Evolutionary conservation across 2,329 filamentous ascomycete genomes (phyloP).

Genomic region (Colletotrichum scovillei): DNA sequence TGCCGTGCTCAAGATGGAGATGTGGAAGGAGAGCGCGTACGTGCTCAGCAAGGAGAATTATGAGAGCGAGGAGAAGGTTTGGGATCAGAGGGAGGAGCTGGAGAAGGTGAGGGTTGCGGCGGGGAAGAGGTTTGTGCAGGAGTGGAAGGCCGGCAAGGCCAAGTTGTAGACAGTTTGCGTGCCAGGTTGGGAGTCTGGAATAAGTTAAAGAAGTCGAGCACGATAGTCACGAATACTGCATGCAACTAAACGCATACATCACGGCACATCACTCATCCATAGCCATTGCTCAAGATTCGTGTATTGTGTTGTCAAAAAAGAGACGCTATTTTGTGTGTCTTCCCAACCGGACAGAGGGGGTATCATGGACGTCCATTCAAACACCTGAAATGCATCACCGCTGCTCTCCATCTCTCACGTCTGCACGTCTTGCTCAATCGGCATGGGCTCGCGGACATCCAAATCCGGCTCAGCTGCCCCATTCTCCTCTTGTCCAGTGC

Average conservation of each 20-base stretch:
- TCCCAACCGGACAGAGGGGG: constrained; percentile 36
- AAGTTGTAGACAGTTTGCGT: too few species aligned
- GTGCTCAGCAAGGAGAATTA: constrained; percentile 65
- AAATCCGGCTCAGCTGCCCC: neutral
- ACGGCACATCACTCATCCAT: neutral
- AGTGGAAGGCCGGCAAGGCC: constrained; percentile 49
- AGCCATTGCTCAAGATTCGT: constrained; percentile 8
- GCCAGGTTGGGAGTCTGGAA: too few species aligned
- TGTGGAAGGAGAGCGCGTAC: constrained; percentile 75
- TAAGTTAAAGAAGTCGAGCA: neutral
- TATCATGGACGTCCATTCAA: constrained; percentile 38
- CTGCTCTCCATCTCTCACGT: constrained; percentile 1
- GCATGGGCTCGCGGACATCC: neutral
- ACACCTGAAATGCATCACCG: constrained; percentile 33
- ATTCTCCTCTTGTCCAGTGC: neutral
- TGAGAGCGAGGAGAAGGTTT: constrained; percentile 61
- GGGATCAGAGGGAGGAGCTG: constrained; percentile 55
- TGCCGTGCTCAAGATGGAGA: constrained; percentile 78
- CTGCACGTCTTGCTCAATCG: constrained; percentile 21
- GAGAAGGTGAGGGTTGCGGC: constrained; percentile 56
- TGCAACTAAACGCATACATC: neutral
- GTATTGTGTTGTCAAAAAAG: constrained; percentile 29
- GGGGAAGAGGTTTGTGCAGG: constrained; percentile 62
- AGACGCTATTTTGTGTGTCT: constrained; percentile 34
- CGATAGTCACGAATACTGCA: neutral